Evolutionary conservation across 2,329 filamentous ascomycete genomes (phyloP), one percentile per base, ranked within the genome.

Genomic region (Ceratocystiopsis minuta): DNA sequence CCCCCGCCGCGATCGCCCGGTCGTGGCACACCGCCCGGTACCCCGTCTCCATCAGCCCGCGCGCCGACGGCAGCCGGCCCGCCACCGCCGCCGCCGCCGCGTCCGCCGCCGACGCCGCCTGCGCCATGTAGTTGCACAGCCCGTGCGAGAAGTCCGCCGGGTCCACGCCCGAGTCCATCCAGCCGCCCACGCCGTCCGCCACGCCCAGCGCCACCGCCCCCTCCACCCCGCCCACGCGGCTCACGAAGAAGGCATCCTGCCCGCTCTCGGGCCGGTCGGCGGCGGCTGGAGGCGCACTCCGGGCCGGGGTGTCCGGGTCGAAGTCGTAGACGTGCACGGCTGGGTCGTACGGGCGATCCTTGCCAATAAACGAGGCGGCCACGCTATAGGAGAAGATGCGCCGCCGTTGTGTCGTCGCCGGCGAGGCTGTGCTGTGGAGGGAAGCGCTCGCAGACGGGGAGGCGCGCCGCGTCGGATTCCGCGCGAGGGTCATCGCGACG

Each of bases 241-340:
- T 74, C 52, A 90, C 80, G 60, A 98, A 98, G 64, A 95, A 96
- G 44, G 90, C 84, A 68, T 98, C 90, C 60, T 98, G 87, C 15
- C 90, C 90, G 40, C 82, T 90, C 45, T 75, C 79, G 39, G 80
- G 82, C 18, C 81, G 75, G 47, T 65, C 37, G 20, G 40, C 28
- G 0, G 38, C 68, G 50, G 37, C 34, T 70, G 65, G 31, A 54
- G 57, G 40, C 65, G 24, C 65, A 45, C 64, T 66, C 46, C 68
- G 69, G 49, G 70, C 74, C 12, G 14, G 11, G 40, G 65, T 66
- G 53, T 74, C 66, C 1, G 75, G 75, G 48, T 79, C 75, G 62
- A 84, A 87, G 54, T 78, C 74, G 58, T 80, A 82, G 43, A 80
- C 64, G 59, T 85, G 77, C 38, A 66, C 68, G n/a, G 69, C 61